Evolutionary conservation across 768 basidiomycete genomes (phyloP).

Genomic region (Trametes cingulata): DNA sequence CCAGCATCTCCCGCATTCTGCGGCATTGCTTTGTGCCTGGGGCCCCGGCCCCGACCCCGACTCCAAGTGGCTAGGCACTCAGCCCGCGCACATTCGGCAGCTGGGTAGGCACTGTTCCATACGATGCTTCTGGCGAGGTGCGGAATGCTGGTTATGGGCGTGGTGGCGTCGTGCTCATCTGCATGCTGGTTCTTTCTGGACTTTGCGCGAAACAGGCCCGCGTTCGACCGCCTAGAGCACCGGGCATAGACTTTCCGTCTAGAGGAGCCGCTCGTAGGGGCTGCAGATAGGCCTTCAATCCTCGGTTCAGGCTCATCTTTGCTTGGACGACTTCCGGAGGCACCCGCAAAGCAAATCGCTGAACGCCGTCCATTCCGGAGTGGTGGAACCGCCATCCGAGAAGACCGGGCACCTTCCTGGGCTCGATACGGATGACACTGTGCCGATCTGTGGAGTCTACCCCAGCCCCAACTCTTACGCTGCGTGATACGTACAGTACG

Average conservation of each 20-base stretch:
- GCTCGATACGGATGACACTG: too few species aligned
- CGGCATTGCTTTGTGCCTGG: slow-evolving; percentile 3
- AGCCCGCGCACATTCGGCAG: neutral
- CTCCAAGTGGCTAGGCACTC: neutral
- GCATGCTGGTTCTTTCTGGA: neutral
- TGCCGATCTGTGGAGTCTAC: neutral
- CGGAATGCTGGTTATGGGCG: neutral
- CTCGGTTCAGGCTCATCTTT: neutral
- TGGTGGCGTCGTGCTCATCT: neutral
- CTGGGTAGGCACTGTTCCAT: neutral
- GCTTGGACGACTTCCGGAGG: neutral
- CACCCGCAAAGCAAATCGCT: neutral
- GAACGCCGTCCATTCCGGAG: neutral
- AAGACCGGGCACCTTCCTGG: neutral
- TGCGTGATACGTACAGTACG: neutral
- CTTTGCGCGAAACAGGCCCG: neutral
- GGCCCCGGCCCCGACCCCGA: neutral
- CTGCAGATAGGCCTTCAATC: neutral
- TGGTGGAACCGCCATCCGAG: neutral
- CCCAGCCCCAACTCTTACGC: neutral
- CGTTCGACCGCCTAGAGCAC: too few species aligned
- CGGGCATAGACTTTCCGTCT: too few species aligned
- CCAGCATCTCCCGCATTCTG: neutral
- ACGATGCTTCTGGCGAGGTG: neutral
- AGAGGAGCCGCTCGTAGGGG: too few species aligned